These are phyloP conservation scores for Datisca glomerata DNA, from an alignment of 306 rosid species.

Conservation along the genomic window DNA sequence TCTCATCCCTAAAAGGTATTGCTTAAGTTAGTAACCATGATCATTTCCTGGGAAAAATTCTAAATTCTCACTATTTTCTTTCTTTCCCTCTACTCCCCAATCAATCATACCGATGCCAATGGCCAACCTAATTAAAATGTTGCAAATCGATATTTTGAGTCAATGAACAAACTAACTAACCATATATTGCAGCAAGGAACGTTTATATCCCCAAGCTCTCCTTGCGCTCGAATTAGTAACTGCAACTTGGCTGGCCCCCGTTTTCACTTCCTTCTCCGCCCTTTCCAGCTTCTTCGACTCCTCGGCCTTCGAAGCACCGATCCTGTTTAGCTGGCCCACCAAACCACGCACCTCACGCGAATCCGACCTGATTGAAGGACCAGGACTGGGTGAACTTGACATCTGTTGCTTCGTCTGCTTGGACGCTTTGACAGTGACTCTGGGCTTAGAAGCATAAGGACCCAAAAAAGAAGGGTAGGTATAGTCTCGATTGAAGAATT, in stretches of 20 bases:
- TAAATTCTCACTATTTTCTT: no score
- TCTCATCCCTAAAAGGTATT: no score
- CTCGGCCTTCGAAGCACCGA: background rate
- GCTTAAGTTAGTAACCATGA: no score
- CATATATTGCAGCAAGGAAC: slow-evolving; percentile 25
- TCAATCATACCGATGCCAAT: no score
- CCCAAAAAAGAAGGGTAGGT: slow-evolving; percentile 69
- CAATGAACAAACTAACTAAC: no score
- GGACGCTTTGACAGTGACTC: slow-evolving; percentile 11
- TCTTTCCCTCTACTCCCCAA: no score
- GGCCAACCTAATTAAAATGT: no score
- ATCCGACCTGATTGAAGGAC: background rate
- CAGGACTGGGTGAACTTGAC: slow-evolving; percentile 2
- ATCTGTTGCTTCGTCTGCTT: slow-evolving; percentile 11
- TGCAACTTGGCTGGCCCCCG: slow-evolving; percentile 2
- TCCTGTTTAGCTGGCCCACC: background rate
- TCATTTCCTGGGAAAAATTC: no score
- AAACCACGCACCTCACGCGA: background rate
- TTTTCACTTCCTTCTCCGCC: background rate
- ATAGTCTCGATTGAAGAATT: slow-evolving; percentile 45
- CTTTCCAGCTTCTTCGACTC: slow-evolving; percentile 3
- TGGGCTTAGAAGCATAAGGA: slow-evolving; percentile 33
- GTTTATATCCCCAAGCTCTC: slow-evolving; percentile 12
- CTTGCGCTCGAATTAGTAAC: slow-evolving; percentile 2
- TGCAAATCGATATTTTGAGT: no score